Evolutionary conservation across 306 rosid species (phyloP).

Genomic region (Castanopsis chinensis): DNA sequence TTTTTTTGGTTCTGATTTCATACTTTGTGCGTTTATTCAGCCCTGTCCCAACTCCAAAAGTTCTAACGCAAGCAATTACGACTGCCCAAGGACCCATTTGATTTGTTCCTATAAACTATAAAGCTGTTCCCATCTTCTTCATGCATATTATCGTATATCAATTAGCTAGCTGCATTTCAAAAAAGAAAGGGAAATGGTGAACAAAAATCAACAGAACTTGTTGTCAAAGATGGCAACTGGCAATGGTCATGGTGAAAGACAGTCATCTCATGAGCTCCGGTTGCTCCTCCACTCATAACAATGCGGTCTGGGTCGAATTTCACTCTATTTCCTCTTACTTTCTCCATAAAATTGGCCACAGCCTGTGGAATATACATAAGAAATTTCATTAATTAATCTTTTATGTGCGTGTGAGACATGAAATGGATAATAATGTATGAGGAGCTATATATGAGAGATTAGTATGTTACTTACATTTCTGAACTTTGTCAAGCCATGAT

Average conservation of each 20-base stretch:
- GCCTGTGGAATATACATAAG: conserved; percentile 40
- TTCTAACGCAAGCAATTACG: no score
- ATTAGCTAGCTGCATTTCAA: neutral
- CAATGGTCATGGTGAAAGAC: conserved; percentile 63
- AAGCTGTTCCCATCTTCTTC: neutral
- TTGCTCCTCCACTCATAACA: conserved; percentile 92
- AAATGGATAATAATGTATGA: no score
- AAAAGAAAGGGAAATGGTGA: conserved; percentile 3
- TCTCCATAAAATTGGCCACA: conserved; percentile 78
- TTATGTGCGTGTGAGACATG: neutral
- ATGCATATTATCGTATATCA: neutral
- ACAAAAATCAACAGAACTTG: conserved; percentile 28
- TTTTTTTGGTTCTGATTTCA: no score
- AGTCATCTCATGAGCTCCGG: conserved; percentile 77
- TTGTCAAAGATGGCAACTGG: conserved; percentile 71
- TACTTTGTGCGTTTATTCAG: neutral
- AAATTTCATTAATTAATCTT: neutral
- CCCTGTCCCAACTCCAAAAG: neutral
- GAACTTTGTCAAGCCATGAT: conserved; percentile 73
- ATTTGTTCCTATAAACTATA: no score
- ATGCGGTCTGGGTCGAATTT: conserved; percentile 65
- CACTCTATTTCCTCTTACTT: conserved; percentile 65
- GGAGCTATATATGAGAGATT: no score
- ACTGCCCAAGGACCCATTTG: no score
- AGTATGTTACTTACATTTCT: conserved; percentile 49